phyloP scores from a whole-genome alignment of 805 yeast genomes.

The Cyberlindnera samutprakarnensis region DNA sequence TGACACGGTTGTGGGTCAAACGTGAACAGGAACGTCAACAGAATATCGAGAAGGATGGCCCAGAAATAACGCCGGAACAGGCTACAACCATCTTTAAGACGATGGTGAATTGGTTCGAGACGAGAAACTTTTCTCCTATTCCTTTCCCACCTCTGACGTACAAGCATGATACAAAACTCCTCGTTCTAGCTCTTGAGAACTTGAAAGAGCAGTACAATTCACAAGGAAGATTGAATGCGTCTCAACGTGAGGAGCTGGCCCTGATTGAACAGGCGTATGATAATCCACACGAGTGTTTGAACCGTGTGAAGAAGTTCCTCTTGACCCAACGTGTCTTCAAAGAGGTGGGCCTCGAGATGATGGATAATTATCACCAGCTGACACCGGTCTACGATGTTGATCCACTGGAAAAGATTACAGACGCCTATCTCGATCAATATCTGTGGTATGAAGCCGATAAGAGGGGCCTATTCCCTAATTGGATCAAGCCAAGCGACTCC shows the following conservation, averaged over 20 bases:
- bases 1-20: constrained; percentile 88
- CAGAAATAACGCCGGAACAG: constrained; percentile 76
- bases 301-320: constrained; percentile 72
- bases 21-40: constrained; percentile 87
- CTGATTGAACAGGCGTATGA: constrained; percentile 95
- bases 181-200: constrained; percentile 83
- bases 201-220: constrained; percentile 75
- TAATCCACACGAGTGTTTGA: constrained; percentile 88
- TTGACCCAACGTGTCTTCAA: constrained; percentile 89
- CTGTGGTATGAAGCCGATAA: constrained; percentile 94
- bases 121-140: constrained; percentile 74
- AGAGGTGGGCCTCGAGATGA: constrained; percentile 80
- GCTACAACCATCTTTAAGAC: constrained; percentile 83
- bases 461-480: constrained; percentile 81
- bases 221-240: constrained; percentile 70
- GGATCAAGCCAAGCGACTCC: constrained; percentile 93
- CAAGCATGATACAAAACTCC: constrained; percentile 86
- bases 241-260: constrained; percentile 88
- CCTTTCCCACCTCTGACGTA: constrained; percentile 91
- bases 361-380: constrained; percentile 80
- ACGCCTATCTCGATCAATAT: constrained; percentile 92
- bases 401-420: constrained; percentile 91
- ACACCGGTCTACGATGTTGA: constrained; percentile 84
- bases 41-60: constrained; percentile 76
- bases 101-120: constrained; percentile 88